phyloP scores from a whole-genome alignment of 257 asterid species.

The Capsicum baccatum region DNA sequence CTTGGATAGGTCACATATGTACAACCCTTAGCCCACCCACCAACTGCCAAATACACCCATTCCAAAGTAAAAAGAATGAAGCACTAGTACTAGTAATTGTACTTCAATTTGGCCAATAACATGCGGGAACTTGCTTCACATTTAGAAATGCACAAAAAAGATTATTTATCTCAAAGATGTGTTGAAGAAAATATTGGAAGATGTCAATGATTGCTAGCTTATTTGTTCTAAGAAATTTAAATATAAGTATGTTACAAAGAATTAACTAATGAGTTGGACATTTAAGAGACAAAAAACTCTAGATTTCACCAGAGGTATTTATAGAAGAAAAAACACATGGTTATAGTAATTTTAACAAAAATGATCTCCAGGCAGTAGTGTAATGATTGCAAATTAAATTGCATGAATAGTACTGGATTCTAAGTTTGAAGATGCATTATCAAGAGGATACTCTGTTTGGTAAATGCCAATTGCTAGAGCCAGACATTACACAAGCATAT shows the following conservation, averaged over 20 bases:
- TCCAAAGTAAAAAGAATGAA: conserved; percentile 17
- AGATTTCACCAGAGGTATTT: not conserved
- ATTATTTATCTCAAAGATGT: not conserved
- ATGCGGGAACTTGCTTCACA: not conserved
- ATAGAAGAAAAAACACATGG: not conserved
- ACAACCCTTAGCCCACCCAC: not conserved
- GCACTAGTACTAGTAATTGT: not conserved
- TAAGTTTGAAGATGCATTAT: not conserved
- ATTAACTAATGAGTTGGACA: not conserved
- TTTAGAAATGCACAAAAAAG: conserved; percentile 5
- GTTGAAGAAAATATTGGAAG: not conserved
- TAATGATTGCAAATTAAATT: not conserved
- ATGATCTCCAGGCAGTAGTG: not conserved
- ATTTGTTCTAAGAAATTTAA: too few relatives aligned
- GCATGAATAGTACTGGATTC: not conserved
- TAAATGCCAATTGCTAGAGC: not conserved
- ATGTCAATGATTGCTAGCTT: not conserved
- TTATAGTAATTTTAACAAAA: not conserved
- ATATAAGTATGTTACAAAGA: too few relatives aligned
- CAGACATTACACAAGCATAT: not conserved
- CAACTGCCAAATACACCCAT: not conserved
- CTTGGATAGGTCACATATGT: conserved; percentile 16
- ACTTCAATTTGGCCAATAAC: conserved; percentile 11
- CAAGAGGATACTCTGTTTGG: not conserved
- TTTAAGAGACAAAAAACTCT: not conserved